These are phyloP conservation scores for Piromyces sp. DNA, from an alignment of 192 early-diverging fungal species.

Conservation along the genomic window DNA sequence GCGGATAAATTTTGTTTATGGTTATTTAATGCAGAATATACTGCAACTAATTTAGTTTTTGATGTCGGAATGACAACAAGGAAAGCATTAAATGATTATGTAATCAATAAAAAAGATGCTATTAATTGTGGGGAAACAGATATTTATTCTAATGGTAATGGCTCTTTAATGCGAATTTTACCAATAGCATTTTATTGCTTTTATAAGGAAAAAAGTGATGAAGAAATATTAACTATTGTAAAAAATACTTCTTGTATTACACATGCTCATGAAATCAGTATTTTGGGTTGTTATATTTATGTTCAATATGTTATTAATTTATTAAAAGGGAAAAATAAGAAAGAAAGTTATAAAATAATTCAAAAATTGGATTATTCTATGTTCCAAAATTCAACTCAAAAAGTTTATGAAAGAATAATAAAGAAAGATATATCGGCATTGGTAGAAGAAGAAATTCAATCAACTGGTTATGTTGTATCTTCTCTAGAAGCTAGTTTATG, in stretches of 20 bases:
- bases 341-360: neutral
- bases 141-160: neutral
- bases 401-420: neutral
- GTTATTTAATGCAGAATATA: neutral
- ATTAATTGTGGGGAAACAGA: neutral
- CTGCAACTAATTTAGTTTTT: neutral
- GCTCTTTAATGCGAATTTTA: neutral
- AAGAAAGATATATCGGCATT: neutral
- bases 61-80: neutral
- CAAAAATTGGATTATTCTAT: neutral
- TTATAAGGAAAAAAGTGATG: neutral
- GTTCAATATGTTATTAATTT: neutral
- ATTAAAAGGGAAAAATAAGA: neutral
- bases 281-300: neutral
- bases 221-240: neutral
- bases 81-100: neutral
- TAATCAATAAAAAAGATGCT: neutral
- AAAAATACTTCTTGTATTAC: neutral
- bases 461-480: neutral
- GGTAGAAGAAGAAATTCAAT: neutral
- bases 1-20: neutral
- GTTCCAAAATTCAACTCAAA: neutral
- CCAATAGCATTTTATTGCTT: neutral
- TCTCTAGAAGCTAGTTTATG: neutral
- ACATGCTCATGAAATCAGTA: neutral